Conservation (phyloP, 208 protist species). For the Phytomonas sp. region DNA sequence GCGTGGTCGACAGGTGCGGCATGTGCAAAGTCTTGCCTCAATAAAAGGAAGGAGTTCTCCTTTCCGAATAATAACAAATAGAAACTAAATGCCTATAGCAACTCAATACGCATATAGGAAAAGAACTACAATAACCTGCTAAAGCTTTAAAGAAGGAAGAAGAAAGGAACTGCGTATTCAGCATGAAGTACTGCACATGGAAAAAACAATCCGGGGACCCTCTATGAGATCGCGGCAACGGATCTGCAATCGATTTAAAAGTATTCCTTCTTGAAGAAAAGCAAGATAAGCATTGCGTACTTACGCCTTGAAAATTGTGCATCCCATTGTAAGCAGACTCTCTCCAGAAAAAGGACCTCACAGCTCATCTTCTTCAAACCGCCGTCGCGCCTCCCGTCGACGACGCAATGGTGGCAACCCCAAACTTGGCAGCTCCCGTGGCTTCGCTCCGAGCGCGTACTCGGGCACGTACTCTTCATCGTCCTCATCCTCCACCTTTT, state of each 20-base stretch:
- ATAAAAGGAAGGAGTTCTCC: too few species aligned
- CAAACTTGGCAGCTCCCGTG: constrained; percentile 39
- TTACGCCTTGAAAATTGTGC: not conserved
- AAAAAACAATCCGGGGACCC: too few species aligned
- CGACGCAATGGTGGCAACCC: constrained; percentile 21
- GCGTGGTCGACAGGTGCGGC: constrained; percentile 15
- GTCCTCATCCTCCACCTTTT: constrained; percentile 27
- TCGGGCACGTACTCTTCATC: constrained; percentile 56
- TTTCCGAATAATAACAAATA: too few species aligned
- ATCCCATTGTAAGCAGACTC: not conserved
- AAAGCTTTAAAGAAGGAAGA: too few species aligned
- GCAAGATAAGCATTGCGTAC: not conserved
- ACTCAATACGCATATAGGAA: too few species aligned
- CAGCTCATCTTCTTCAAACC: constrained; percentile 44
- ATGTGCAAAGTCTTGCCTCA: not conserved
- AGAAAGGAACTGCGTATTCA: too few species aligned
- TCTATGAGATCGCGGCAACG: not conserved
- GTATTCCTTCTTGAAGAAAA: constrained; percentile 1
- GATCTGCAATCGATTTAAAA: constrained; percentile 1
- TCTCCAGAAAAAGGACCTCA: constrained; percentile 8
- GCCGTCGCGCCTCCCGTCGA: constrained; percentile 42
- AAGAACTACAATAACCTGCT: too few species aligned
- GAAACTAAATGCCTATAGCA: too few species aligned
- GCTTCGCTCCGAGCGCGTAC: constrained; percentile 44
- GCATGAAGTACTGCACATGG: too few species aligned